These are phyloP conservation scores for Beauveria bassiana DNA, from an alignment of 2,329 filamentous ascomycete genomes.

Conservation along the genomic window DNA sequence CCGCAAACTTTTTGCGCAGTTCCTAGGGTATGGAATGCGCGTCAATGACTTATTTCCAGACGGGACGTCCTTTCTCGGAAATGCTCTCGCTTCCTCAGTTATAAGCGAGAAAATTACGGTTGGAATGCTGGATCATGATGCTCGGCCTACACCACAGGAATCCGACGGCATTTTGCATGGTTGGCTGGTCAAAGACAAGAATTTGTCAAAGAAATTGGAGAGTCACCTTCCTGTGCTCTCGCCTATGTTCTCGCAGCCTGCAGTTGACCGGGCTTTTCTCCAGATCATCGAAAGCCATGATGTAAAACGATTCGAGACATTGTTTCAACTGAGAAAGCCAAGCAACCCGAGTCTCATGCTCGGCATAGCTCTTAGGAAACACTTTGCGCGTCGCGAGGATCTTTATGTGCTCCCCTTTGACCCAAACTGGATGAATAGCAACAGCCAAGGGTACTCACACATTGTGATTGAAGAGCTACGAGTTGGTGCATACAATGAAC, in stretches of 20 bases:
- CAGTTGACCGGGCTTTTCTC: neutral
- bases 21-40: neutral
- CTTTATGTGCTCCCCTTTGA: neutral
- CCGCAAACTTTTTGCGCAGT: neutral
- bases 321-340: neutral
- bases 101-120: neutral
- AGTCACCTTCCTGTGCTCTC: neutral
- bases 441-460: neutral
- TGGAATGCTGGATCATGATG: neutral
- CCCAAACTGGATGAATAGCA: neutral
- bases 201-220: neutral
- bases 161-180: neutral
- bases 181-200: neutral
- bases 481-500: neutral
- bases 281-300: neutral
- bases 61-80: neutral
- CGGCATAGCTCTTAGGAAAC: neutral
- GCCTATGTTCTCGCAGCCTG: neutral
- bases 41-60: neutral
- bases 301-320: neutral
- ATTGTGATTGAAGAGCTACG: neutral
- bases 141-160: neutral
- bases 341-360: neutral
- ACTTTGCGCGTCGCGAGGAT: neutral
- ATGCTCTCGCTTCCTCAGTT: neutral